These are phyloP conservation scores for Cutaneotrichosporon dermatis DNA, from an alignment of 1,284 basidiomycete species.

Conservation along the genomic window DNA sequence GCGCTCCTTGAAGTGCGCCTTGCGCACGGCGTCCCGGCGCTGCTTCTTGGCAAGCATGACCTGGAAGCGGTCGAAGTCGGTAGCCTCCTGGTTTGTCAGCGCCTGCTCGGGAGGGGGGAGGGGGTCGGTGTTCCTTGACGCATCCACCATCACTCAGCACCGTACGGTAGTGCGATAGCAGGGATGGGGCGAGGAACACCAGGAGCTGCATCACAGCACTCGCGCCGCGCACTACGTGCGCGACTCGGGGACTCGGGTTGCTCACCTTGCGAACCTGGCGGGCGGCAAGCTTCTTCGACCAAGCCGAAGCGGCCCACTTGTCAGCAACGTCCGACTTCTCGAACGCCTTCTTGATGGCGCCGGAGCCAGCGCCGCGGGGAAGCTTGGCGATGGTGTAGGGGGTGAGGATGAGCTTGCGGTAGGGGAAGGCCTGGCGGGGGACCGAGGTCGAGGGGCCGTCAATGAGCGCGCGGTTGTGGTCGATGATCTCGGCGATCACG, in stretches of 20 bases:
- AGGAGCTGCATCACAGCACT: too few species aligned
- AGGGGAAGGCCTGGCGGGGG: conserved; percentile 84
- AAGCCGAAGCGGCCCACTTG: conserved; percentile 72
- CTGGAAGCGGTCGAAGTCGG: conserved; percentile 85
- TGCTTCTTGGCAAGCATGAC: conserved; percentile 56
- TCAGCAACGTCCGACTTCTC: conserved; percentile 58
- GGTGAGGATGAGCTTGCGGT: conserved; percentile 89
- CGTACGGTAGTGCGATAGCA: too few species aligned
- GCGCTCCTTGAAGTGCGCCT: conserved; percentile 52
- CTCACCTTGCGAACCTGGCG: conserved; percentile 64
- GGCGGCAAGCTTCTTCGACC: conserved; percentile 87
- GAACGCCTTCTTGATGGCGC: conserved; percentile 78
- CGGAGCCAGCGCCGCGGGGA: conserved; percentile 79
- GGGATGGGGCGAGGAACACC: too few species aligned
- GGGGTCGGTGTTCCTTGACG: too few species aligned
- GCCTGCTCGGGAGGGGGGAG: too few species aligned
- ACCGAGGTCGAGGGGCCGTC: conserved; percentile 90
- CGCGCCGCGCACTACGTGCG: too few species aligned
- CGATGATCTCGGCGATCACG: conserved; percentile 94
- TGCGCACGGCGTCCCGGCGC: conserved; percentile 51
- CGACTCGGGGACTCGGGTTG: background rate
- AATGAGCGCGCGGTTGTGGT: conserved; percentile 97
- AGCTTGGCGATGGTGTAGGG: conserved; percentile 77
- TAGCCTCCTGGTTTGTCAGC: conserved; percentile 52
- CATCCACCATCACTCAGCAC: too few species aligned